Evolutionary conservation across 495 filamentous ascomycete species (phyloP).

Genomic region (Pseudevernia furfuracea): DNA sequence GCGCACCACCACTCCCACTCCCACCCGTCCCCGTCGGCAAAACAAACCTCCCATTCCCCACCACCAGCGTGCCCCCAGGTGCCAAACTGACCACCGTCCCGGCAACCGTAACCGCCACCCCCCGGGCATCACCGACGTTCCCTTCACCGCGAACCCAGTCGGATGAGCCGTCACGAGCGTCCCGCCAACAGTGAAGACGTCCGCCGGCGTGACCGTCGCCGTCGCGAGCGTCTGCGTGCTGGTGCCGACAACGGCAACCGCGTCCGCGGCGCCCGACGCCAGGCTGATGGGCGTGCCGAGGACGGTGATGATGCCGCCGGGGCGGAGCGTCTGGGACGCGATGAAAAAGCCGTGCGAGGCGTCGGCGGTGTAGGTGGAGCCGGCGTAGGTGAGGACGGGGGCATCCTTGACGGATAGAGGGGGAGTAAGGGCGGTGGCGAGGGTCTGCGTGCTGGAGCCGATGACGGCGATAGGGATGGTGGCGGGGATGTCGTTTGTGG

Average conservation of each 20-base stretch:
- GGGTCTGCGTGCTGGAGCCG: slow-evolving; percentile 9
- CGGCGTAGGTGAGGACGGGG: slow-evolving; percentile 3
- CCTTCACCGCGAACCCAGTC: slow-evolving; percentile 10
- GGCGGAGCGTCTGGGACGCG: slow-evolving; percentile 13
- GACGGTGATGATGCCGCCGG: slow-evolving; percentile 3
- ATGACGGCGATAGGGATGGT: slow-evolving; percentile 14
- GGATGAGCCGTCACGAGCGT: slow-evolving; percentile 15
- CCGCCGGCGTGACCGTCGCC: slow-evolving; percentile 2
- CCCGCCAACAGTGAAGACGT: slow-evolving; percentile 10
- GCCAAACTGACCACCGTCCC: slow-evolving; percentile 16
- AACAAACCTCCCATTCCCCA: slow-evolving; percentile 6
- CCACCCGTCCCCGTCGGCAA: background rate
- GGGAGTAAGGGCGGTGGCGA: background rate
- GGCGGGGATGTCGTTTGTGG: no score
- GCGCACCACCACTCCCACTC: background rate
- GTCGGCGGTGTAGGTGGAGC: slow-evolving; percentile 17
- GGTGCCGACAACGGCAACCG: slow-evolving; percentile 15
- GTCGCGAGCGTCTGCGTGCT: background rate
- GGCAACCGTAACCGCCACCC: background rate
- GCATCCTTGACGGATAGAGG: background rate
- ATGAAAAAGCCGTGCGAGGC: slow-evolving; percentile 14
- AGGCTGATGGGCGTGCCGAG: slow-evolving; percentile 15
- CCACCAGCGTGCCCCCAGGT: background rate
- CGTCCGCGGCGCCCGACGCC: slow-evolving; percentile 4
- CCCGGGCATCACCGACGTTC: slow-evolving; percentile 13